Percentiles rank a stretch among this genome's conserved stretches.
phyloP scores from a whole-genome alignment of 176 grass and related monocot species.

The Rhynchospora tenuis region DNA sequence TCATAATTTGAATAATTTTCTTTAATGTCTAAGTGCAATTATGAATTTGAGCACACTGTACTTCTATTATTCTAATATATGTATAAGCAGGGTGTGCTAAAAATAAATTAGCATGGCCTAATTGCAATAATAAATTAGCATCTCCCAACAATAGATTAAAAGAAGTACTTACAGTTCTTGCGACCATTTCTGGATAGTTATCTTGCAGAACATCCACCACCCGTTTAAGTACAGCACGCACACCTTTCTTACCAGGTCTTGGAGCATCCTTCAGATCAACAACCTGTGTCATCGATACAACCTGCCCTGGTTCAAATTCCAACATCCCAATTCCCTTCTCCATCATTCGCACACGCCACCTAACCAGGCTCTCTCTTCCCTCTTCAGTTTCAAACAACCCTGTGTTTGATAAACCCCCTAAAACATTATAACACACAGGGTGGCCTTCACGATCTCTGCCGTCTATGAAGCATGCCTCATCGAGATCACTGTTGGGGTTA shows the following conservation, averaged over 20 bases:
- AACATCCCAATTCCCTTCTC: slow-evolving; percentile 66
- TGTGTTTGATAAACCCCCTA: slow-evolving; percentile 54
- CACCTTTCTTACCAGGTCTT: slow-evolving; percentile 67
- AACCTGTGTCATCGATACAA: slow-evolving; percentile 76
- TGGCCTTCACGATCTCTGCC: slow-evolving; percentile 78
- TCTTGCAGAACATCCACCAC: slow-evolving; percentile 85
- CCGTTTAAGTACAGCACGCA: slow-evolving; percentile 68
- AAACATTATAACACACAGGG: slow-evolving; percentile 86
- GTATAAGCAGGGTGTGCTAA: neutral
- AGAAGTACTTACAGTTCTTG: slow-evolving; percentile 64
- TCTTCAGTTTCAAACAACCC: slow-evolving; percentile 58
- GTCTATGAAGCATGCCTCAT: slow-evolving; percentile 52
- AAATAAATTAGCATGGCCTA: neutral
- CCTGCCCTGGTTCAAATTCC: slow-evolving; percentile 59
- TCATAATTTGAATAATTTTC: neutral
- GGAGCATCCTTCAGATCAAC: slow-evolving; percentile 63
- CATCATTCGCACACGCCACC: slow-evolving; percentile 82
- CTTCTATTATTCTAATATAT: too few relatives aligned
- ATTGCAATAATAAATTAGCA: neutral
- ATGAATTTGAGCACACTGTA: too few relatives aligned
- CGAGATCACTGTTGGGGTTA: slow-evolving; percentile 32
- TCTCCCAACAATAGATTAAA: neutral
- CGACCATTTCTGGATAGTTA: slow-evolving; percentile 95
- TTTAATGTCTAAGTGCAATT: neutral
- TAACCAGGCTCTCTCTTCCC: slow-evolving; percentile 59